These are phyloP conservation scores for Pseudogymnoascus sp. DNA, from an alignment of 2,329 filamentous ascomycete species.

Conservation along the genomic window DNA sequence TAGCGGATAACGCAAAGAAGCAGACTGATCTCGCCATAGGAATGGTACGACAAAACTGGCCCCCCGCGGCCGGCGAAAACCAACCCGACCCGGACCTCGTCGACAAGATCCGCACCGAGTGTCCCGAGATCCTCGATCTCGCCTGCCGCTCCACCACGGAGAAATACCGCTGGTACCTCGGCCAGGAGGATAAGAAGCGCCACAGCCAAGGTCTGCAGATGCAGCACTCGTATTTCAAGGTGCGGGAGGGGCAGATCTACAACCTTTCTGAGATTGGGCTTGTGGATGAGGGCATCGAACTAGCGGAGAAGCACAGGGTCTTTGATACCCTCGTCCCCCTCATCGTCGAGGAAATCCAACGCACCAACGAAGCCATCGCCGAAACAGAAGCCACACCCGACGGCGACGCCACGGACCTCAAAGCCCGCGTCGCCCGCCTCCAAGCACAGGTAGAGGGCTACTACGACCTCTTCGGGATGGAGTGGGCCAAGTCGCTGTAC, in stretches of 20 bases:
- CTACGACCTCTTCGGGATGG: constrained; percentile 36
- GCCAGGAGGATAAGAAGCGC: constrained; percentile 40
- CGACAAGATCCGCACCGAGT: constrained; percentile 42
- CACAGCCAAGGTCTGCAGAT: constrained; percentile 42
- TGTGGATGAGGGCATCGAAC: constrained; percentile 43
- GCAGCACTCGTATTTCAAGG: constrained; percentile 33
- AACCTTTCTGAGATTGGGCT: constrained; percentile 28
- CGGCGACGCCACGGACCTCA: constrained; percentile 15
- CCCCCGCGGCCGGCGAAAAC: constrained; percentile 22
- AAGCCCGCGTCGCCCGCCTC: constrained; percentile 14
- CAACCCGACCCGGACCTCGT: constrained; percentile 23
- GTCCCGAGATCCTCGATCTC: constrained; percentile 46
- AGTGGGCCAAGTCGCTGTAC: constrained; percentile 65
- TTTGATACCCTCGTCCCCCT: constrained; percentile 52
- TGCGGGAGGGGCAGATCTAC: constrained; percentile 39
- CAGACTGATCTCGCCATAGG: constrained; percentile 45
- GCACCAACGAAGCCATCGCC: constrained; percentile 13
- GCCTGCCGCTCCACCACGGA: constrained; percentile 52
- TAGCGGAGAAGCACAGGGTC: constrained; percentile 56
- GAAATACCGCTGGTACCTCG: constrained; percentile 48
- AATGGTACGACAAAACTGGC: constrained; percentile 28
- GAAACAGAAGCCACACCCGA: constrained; percentile 15
- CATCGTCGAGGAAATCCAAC: constrained; percentile 24
- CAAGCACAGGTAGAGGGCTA: constrained; percentile 23
- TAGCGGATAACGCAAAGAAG: constrained; percentile 54